Conservation (phyloP, 129 eudicot species). For the Artemisia annua region DNA sequence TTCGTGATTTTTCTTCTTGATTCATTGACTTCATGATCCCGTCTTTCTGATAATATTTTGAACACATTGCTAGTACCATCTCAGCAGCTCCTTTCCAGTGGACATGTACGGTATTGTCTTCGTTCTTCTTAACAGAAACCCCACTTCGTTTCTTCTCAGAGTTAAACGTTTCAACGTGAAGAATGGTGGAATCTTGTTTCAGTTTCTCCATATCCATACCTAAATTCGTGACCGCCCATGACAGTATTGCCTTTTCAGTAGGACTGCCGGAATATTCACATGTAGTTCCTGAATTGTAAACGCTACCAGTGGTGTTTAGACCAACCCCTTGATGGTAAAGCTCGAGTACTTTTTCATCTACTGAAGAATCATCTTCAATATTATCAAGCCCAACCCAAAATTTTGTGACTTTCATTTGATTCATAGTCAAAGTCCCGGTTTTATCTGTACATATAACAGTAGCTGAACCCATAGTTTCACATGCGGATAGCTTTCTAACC, state of each 20-base stretch:
- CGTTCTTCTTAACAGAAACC: not conserved
- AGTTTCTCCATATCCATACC: not conserved
- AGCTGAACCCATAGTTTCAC: not conserved
- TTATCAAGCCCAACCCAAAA: not conserved
- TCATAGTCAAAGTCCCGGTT: not conserved
- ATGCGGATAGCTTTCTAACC: not conserved
- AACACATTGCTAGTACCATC: constrained; percentile 6
- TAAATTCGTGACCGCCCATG: not conserved
- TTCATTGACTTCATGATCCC: not conserved
- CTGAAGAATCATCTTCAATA: not conserved
- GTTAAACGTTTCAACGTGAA: not conserved
- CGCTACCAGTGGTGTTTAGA: not conserved
- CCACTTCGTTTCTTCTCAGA: not conserved
- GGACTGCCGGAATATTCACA: not conserved
- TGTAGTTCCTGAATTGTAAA: not conserved
- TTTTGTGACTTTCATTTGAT: not conserved
- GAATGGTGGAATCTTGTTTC: not conserved
- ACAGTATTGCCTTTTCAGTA: not conserved
- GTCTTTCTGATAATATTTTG: not conserved
- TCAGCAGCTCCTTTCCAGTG: constrained; percentile 9
- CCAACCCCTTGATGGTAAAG: not conserved
- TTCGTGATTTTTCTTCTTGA: not conserved
- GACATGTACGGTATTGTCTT: not conserved
- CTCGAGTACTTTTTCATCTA: not conserved
- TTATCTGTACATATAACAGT: not conserved